Evolutionary conservation across 768 basidiomycete species (phyloP).

Genomic region (Mycena venus): DNA sequence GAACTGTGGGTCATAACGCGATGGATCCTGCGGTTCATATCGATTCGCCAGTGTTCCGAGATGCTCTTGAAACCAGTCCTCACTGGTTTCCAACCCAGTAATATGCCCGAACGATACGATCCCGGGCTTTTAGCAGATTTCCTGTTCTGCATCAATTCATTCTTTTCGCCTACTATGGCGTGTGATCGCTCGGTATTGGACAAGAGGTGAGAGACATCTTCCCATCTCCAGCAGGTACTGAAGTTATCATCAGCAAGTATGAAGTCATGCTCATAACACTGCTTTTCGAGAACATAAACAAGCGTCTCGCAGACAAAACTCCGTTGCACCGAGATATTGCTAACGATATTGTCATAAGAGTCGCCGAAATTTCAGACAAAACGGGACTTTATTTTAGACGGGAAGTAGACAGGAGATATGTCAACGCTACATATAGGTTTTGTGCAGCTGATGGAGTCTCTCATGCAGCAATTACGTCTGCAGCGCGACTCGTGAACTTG

Average conservation of each 20-base stretch:
- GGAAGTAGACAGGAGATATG: background rate
- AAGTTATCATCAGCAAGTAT: background rate
- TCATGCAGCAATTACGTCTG: background rate
- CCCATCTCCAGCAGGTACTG: background rate
- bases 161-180: background rate
- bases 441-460: background rate
- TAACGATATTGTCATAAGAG: background rate
- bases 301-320: background rate
- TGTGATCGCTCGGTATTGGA: background rate
- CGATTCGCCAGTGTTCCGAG: no score
- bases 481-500: background rate
- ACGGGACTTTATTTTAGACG: background rate
- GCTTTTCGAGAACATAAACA: background rate
- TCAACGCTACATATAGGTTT: background rate
- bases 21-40: no score
- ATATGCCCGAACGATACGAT: background rate
- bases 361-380: background rate
- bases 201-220: background rate
- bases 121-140: background rate
- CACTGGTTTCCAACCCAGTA: no score
- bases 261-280: background rate
- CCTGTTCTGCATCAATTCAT: background rate
- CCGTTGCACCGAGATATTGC: background rate
- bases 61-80: no score
- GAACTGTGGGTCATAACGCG: background rate